Conservation (phyloP, 2,329 filamentous ascomycete genomes). For the Fulvia fulva region DNA sequence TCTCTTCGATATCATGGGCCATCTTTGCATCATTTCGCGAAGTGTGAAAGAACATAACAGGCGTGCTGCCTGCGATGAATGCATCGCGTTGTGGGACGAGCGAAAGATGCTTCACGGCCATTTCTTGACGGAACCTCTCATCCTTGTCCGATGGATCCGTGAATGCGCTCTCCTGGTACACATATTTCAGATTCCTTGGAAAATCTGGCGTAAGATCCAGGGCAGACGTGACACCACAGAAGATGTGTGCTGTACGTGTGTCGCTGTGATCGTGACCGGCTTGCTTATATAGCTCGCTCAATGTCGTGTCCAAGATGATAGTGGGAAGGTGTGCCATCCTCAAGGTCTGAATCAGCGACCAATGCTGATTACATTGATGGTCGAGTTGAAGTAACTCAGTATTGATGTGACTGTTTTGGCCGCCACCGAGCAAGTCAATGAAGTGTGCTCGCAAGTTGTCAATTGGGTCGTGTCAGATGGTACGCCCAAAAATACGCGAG, state of each 20-base stretch:
- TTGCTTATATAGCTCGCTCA: conserved; percentile 3
- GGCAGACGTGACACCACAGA: conserved; percentile 9
- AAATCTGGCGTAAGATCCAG: conserved; percentile 6
- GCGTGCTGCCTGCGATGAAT: conserved; percentile 3
- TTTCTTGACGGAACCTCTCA: not conserved
- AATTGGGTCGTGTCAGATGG: not conserved
- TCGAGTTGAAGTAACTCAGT: too few species aligned
- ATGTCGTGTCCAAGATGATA: conserved; percentile 5
- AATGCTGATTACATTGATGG: not conserved
- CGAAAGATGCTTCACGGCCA: conserved; percentile 5
- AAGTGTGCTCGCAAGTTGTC: too few species aligned
- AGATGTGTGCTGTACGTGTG: conserved; percentile 2
- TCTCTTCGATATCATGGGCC: not conserved
- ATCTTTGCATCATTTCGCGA: not conserved
- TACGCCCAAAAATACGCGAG: not conserved
- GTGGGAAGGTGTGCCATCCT: conserved; percentile 5
- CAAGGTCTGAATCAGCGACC: too few species aligned
- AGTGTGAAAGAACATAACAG: conserved; percentile 6
- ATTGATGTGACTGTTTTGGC: too few species aligned
- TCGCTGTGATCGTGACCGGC: conserved; percentile 1
- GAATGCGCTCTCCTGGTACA: conserved; percentile 7
- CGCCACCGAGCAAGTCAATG: too few species aligned
- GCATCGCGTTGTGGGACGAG: conserved; percentile 8
- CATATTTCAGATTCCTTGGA: conserved; percentile 7
- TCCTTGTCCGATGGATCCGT: not conserved